Base-by-base conservation (phyloP, 495 filamentous ascomycete species). In the Lineolata rhizophorae region DNA sequence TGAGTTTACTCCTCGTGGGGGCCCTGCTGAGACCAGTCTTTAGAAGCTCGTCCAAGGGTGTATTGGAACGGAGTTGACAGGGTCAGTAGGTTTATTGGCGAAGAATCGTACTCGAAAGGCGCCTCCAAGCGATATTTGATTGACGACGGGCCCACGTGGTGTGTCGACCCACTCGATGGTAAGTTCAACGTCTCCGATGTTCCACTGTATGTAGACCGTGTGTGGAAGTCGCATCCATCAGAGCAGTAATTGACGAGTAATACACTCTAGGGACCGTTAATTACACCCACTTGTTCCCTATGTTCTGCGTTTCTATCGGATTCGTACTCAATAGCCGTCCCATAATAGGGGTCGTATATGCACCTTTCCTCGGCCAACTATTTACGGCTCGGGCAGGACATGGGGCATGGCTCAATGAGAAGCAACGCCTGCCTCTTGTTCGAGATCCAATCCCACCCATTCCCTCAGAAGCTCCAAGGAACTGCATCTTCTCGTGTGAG, bases 1-100 rank as follows among this genome's bases (percentile, higher is more conserved):
- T 73, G 27, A 24, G 65, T 54, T 4, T 1, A 16, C 15, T 30
- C n/a, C n/a, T n/a, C n/a, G n/a, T n/a, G n/a, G n/a, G n/a, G n/a
- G 11, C 14, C 13, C 20, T 24, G 15, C 32, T 3, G 8, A 2
- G 18, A 3, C 3, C 2, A 10, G 14, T 13, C 15, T 18, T 20
- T 10, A 8, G 28, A 30, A 24, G 30, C 4, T 24, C 2, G 9
- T 20, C 5, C 13, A 12, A 9, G 4, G n/a, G n/a, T n/a, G n/a
- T n/a, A n/a, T n/a, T n/a, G n/a, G n/a, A n/a, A n/a, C n/a, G n/a
- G 8, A 19, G 5, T 9, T 5, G 26, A 18, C 18, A n/a, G n/a
- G n/a, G n/a, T n/a, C n/a, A n/a, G n/a, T n/a, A 72, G 67, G 42
- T 78, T 79, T 50, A 55, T 79, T 36, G 73, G 73, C 26, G 73